Percentiles rank a stretch among this genome's conserved stretches.
phyloP scores from a whole-genome alignment of 2,329 filamentous ascomycete species.

The Exophiala lecanii-corni region DNA sequence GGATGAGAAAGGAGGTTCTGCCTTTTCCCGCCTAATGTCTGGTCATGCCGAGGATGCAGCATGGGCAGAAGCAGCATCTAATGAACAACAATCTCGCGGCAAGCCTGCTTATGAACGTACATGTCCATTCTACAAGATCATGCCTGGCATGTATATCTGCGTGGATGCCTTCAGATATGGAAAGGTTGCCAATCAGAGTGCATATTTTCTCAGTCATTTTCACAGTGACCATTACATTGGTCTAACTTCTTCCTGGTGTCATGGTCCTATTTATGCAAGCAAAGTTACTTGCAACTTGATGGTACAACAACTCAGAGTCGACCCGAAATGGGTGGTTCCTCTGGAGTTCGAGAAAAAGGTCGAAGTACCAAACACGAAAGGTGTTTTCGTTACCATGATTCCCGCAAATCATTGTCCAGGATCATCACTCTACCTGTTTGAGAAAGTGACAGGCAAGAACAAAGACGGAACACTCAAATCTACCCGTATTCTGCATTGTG shows the following conservation, averaged over 20 bases:
- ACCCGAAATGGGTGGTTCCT: slow-evolving; percentile 77
- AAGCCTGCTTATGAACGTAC: slow-evolving; percentile 84
- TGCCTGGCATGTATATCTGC: slow-evolving; percentile 86
- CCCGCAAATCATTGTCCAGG: slow-evolving; percentile 95
- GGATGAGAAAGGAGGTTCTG: slow-evolving; percentile 52
- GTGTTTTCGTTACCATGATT: slow-evolving; percentile 88
- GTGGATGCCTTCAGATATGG: slow-evolving; percentile 97
- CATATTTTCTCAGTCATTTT: slow-evolving; percentile 96
- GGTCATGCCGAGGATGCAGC: slow-evolving; percentile 83
- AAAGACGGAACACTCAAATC: slow-evolving; percentile 48
- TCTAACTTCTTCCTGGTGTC: slow-evolving; percentile 78
- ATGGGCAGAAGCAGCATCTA: slow-evolving; percentile 80
- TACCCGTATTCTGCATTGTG: slow-evolving; percentile 87
- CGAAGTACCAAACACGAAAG: slow-evolving; percentile 75
- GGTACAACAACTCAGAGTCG: slow-evolving; percentile 76
- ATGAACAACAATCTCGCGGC: slow-evolving; percentile 71
- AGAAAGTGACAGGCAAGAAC: slow-evolving; percentile 65
- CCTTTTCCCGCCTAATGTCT: slow-evolving; percentile 91
- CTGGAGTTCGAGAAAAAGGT: slow-evolving; percentile 78
- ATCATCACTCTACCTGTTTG: slow-evolving; percentile 87
- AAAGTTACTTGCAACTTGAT: slow-evolving; percentile 87
- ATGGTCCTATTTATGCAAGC: slow-evolving; percentile 96
- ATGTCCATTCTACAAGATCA: slow-evolving; percentile 97
- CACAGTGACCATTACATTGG: slow-evolving; percentile 98
- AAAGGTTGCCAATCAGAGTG: slow-evolving; percentile 82